These are phyloP conservation scores for Globisporangium viniferum DNA, from an alignment of 352 stramenopile species.

Conservation along the genomic window DNA sequence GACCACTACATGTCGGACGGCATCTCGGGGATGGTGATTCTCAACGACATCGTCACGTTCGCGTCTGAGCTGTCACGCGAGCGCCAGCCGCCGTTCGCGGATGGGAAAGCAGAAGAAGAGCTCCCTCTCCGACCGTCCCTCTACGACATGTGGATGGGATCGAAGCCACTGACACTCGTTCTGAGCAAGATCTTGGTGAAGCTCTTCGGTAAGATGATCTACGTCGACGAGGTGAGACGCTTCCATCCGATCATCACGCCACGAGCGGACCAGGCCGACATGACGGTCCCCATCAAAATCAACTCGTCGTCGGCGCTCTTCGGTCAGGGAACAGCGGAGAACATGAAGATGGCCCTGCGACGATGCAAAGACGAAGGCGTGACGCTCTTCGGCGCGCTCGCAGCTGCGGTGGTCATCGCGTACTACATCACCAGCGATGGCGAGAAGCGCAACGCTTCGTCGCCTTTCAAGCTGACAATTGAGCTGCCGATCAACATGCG, in stretches of 20 bases:
- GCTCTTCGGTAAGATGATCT: slow-evolving; percentile 18
- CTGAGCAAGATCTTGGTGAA: slow-evolving; percentile 24
- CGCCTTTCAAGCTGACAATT: neutral
- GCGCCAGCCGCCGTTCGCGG: neutral
- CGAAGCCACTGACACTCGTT: slow-evolving; percentile 19
- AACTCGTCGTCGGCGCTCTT: slow-evolving; percentile 39
- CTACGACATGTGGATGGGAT: slow-evolving; percentile 30
- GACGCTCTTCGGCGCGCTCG: slow-evolving; percentile 31
- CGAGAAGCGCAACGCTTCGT: neutral
- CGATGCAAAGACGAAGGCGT: slow-evolving; percentile 37
- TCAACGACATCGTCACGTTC: slow-evolving; percentile 38
- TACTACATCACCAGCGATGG: neutral
- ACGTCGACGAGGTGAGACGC: slow-evolving; percentile 3
- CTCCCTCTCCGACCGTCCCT: slow-evolving; percentile 24
- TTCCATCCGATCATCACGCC: slow-evolving; percentile 14
- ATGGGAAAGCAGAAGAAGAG: slow-evolving; percentile 14
- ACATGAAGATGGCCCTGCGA: slow-evolving; percentile 27
- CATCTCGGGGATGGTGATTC: slow-evolving; percentile 29
- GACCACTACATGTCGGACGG: slow-evolving; percentile 49
- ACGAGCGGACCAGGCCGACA: slow-evolving; percentile 30
- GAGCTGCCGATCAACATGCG: slow-evolving; percentile 1
- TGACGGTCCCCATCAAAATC: slow-evolving; percentile 19
- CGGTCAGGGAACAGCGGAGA: slow-evolving; percentile 30
- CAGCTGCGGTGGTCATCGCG: slow-evolving; percentile 18
- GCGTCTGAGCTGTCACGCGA: slow-evolving; percentile 15